Conservation (phyloP, 805 yeast genomes). For the Hanseniaspora osmophila region DNA sequence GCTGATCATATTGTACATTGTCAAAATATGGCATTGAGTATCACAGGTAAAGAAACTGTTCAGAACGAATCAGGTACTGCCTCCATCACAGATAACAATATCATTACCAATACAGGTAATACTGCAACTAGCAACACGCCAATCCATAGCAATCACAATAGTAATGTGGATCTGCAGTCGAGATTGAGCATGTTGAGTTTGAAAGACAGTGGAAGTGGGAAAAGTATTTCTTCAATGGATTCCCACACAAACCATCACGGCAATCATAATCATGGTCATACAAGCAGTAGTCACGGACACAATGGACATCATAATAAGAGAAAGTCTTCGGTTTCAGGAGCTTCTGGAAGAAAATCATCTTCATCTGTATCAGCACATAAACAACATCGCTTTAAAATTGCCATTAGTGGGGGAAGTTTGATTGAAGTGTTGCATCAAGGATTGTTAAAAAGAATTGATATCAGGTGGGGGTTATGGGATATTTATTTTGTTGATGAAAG, state of each 20-base stretch:
- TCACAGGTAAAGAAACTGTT: not conserved
- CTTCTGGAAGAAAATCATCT: conserved; percentile 27
- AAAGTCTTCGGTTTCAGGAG: too few relatives aligned
- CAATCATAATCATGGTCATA: conserved; percentile 2
- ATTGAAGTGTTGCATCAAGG: conserved; percentile 82
- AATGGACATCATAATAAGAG: conserved; percentile 4
- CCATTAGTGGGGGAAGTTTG: conserved; percentile 85
- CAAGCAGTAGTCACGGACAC: conserved; percentile 5
- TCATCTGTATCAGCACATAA: conserved; percentile 26
- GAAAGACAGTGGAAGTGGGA: not conserved
- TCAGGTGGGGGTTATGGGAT: conserved; percentile 91
- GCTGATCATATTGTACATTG: conserved; percentile 89
- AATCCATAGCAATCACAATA: too few relatives aligned
- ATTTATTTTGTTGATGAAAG: conserved; percentile 93
- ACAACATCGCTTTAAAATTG: conserved; percentile 64
- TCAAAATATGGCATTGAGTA: conserved; percentile 36
- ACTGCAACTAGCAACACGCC: conserved; percentile 2
- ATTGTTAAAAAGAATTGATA: conserved; percentile 54
- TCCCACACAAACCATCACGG: not conserved
- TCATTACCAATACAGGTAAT: conserved; percentile 7
- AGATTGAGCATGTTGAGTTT: too few relatives aligned
- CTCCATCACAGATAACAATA: conserved; percentile 6
- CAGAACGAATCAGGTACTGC: not conserved
- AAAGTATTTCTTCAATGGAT: too few relatives aligned
- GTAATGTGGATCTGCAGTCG: too few relatives aligned